Evolutionary conservation across 2,329 filamentous ascomycete genomes (phyloP), one percentile per base, ranked within the genome.

Genomic region (Penicillium janthinellum): DNA sequence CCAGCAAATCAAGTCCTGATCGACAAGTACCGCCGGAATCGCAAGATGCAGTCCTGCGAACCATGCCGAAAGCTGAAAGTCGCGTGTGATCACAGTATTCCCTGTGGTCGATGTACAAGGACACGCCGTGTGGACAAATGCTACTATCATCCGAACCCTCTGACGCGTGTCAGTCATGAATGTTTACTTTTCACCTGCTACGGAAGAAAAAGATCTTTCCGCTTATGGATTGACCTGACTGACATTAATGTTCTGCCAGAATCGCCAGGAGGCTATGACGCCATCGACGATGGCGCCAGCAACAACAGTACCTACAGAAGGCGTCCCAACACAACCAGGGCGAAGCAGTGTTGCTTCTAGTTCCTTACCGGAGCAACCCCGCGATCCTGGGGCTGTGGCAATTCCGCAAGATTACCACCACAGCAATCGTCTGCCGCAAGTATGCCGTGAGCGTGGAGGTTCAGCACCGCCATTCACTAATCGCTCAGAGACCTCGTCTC

Each of bases 21-120:
- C 4, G 48, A 10, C 20, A 38, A 22, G 7, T 51, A 38, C 17
- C 48, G 48, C 17, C 31, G 48, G 12, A 51, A 51, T 51, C 48
- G 12, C 12, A 51, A 51, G 17, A 37, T 51, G 48, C 48, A 51
- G 48, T 39, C 48, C 34, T 51, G 48, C 7, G 48, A 51, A 25
- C 48, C 34, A 22, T 51, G 48, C 31, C 35, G 48, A 22, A 51
- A 51, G 34, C 25, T 20, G 34, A 51, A 51, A 39, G 48, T 51
- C 14, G 48, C 34, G 17, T 51, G 48, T 14, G 48, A 51, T 37
- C 48, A 51, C 20, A 28, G 48, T 12, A 38, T 51, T 7, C 48
- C 48, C 8, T 51, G 48, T 7, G 35, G 31, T 6, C 8, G 48
- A 38, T 51, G 48, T 51, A 38, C 25, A 4, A 51, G 31, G 17